Percentiles rank a stretch among this genome's conserved stretches.
Conservation (phyloP, 1,284 basidiomycete genomes). For the Puccinia coronata region DNA sequence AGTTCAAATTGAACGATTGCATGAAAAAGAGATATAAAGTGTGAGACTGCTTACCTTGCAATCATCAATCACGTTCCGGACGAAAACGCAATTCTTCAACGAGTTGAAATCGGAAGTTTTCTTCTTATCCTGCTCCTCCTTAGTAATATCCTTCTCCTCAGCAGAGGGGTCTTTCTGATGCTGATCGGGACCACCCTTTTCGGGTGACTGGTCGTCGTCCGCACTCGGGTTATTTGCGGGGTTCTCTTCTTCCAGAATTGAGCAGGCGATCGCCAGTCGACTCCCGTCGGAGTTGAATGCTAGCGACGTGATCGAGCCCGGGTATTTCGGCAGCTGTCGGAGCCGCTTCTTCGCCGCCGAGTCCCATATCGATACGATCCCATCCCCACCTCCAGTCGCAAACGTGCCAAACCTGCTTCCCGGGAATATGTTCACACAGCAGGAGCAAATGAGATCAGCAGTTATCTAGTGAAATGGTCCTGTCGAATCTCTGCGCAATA, state of each 20-base stretch:
- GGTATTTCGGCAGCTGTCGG: conserved; percentile 80
- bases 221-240: conserved; percentile 16
- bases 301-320: conserved; percentile 68
- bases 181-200: neutral
- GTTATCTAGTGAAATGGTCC: neutral
- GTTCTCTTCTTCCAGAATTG: conserved; percentile 46
- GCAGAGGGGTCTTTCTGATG: neutral
- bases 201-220: neutral
- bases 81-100: conserved; percentile 38
- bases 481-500: conserved; percentile 43
- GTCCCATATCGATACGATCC: conserved; percentile 91
- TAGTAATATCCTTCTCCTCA: neutral
- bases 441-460: neutral
- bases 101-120: conserved; percentile 14
- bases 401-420: conserved; percentile 80
- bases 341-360: conserved; percentile 93
- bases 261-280: conserved; percentile 72
- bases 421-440: neutral
- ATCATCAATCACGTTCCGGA: conserved; percentile 43
- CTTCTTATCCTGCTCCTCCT: neutral
- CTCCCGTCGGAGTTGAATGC: conserved; percentile 81
- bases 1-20: neutral
- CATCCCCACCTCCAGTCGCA: conserved; percentile 88
- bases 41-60: conserved; percentile 36
- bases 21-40: neutral